phyloP scores from a whole-genome alignment of 1,284 basidiomycete species.

The Cystobasidiaceae sp. region DNA sequence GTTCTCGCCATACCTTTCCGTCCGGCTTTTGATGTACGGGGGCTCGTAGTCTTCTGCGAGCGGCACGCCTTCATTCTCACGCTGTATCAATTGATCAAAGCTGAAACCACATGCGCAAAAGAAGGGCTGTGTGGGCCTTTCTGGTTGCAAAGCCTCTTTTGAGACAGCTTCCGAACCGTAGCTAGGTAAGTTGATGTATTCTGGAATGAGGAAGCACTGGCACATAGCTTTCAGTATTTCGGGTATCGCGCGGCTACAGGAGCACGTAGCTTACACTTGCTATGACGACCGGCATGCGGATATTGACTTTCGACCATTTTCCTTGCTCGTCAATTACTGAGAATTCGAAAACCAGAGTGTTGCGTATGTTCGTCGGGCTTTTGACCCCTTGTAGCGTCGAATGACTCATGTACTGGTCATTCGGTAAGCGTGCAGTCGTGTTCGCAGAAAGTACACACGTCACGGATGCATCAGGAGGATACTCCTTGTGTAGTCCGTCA shows the following conservation, averaged over 20 bases:
- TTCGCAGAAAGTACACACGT: too few relatives aligned
- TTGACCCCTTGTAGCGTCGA: neutral
- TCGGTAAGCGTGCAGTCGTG: neutral
- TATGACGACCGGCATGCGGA: neutral
- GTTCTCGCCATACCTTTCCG: too few relatives aligned
- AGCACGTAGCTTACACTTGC: neutral
- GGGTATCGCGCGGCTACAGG: too few relatives aligned
- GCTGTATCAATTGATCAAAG: neutral
- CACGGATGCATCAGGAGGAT: too few relatives aligned
- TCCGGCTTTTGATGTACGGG: too few relatives aligned
- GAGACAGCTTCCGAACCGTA: neutral
- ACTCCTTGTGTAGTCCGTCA: too few relatives aligned
- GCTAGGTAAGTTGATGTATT: neutral
- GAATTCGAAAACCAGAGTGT: neutral
- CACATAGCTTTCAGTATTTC: too few relatives aligned
- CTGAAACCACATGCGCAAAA: neutral
- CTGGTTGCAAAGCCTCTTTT: neutral
- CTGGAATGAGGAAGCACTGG: neutral
- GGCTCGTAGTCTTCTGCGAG: too few relatives aligned
- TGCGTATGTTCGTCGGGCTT: neutral
- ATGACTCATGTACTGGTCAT: neutral
- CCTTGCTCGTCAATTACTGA: neutral
- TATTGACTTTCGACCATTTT: neutral
- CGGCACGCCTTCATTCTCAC: neutral
- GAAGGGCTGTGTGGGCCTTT: neutral